Percentiles rank a stretch among this genome's conserved stretches.
These are phyloP conservation scores for Dactylorhiza incarnata DNA, from an alignment of 106 monocot species.

Conservation along the genomic window DNA sequence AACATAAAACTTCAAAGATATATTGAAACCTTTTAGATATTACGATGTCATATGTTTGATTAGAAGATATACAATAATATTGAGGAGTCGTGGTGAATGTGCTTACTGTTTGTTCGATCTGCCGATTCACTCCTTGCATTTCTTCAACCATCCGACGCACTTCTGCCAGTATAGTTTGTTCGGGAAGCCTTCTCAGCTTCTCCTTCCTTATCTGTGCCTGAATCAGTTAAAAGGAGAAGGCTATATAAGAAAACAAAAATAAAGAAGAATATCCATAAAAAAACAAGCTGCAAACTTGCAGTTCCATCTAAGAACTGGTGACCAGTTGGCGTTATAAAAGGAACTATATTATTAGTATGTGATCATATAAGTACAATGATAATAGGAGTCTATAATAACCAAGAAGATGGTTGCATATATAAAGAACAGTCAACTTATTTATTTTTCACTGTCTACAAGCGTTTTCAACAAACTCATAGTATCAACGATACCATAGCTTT, in stretches of 20 bases:
- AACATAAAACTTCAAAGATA: neutral
- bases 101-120: conserved; percentile 77
- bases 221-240: conserved; percentile 5
- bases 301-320: neutral
- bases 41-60: neutral
- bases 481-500: neutral
- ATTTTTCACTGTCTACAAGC: neutral
- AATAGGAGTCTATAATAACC: neutral
- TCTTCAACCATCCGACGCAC: conserved; percentile 87
- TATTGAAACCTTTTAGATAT: neutral
- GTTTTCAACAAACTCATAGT: neutral
- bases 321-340: neutral
- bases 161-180: conserved; percentile 68
- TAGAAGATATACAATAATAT: neutral
- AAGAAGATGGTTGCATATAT: neutral
- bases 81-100: neutral
- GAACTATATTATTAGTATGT: neutral
- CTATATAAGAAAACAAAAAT: neutral
- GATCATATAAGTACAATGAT: neutral
- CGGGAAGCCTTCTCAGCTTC: conserved; percentile 47
- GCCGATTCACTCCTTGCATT: conserved; percentile 72
- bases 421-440: conserved; percentile 2
- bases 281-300: neutral
- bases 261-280: neutral
- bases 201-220: conserved; percentile 73